phyloP scores from a whole-genome alignment of 257 asterid species.

The Echites panduratus region DNA sequence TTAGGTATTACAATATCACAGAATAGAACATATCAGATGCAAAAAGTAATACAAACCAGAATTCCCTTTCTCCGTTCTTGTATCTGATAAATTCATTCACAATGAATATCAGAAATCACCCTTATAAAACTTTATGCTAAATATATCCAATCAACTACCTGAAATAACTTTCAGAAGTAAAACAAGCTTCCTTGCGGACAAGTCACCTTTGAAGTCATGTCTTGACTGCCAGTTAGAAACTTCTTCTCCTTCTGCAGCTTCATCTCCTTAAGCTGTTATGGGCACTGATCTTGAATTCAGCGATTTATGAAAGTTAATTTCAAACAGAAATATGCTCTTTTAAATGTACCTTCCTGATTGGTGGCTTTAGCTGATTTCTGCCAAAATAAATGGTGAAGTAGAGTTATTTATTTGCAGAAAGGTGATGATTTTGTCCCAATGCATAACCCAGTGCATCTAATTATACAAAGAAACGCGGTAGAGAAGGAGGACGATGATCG shows the following conservation, averaged over 20 bases:
- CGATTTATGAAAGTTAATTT: constrained; percentile 2
- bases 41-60: too few species aligned
- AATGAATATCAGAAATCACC: not conserved
- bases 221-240: constrained; percentile 27
- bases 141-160: not conserved
- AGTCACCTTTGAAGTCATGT: constrained; percentile 50
- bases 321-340: constrained; percentile 10
- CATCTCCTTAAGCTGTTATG: constrained; percentile 34
- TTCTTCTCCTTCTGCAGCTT: constrained; percentile 18
- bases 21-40: not conserved
- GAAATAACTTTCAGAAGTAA: not conserved
- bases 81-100: constrained; percentile 40
- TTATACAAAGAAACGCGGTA: too few species aligned
- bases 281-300: constrained; percentile 15
- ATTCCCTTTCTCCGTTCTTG: constrained; percentile 89
- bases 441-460: too few species aligned
- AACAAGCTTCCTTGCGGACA: constrained; percentile 92
- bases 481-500: too few species aligned
- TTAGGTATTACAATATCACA: not conserved
- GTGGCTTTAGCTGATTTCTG: constrained; percentile 60
- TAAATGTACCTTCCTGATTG: constrained; percentile 48
- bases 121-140: not conserved
- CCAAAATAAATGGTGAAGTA: constrained; percentile 7
- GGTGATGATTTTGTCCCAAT: too few species aligned
- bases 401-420: too few species aligned